These are phyloP conservation scores for Suillus weaverae DNA, from an alignment of 768 basidiomycete genomes.

Conservation along the genomic window DNA sequence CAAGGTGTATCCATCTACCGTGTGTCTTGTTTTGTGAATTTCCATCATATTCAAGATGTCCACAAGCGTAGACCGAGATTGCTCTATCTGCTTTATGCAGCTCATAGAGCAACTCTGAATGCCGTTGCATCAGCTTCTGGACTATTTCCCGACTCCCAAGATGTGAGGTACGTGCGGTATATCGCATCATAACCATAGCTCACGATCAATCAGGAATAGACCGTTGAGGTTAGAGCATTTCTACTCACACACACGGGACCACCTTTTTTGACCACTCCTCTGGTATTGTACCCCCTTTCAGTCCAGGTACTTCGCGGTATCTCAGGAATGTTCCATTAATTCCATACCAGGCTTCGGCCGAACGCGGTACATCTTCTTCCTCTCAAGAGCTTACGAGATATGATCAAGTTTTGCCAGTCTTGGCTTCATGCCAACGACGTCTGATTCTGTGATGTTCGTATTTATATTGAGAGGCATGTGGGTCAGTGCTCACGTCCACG, in stretches of 20 bases:
- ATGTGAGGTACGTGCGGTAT: not conserved
- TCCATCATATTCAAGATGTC: not conserved
- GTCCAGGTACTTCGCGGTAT: not conserved
- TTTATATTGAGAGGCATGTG: constrained; percentile 1
- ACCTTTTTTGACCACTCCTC: not conserved
- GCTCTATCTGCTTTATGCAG: not conserved
- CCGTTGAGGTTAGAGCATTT: not conserved
- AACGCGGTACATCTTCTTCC: not conserved
- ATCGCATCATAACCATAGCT: not conserved
- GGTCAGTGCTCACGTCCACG: not conserved
- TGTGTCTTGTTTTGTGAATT: not conserved
- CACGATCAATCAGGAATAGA: not conserved
- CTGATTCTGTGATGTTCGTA: not conserved
- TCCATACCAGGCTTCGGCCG: not conserved
- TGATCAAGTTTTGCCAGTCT: not conserved
- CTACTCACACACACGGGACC: not conserved
- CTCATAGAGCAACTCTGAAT: not conserved
- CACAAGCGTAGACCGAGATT: not conserved
- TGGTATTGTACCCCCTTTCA: not conserved
- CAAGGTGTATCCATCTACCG: not conserved
- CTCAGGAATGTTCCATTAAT: not conserved
- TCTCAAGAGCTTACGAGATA: not conserved
- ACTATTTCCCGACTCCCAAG: not conserved
- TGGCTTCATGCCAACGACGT: not conserved
- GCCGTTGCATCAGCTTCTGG: not conserved